phyloP scores from a whole-genome alignment of 2,329 filamentous ascomycete species.

The Fusarium odoratissimum region DNA sequence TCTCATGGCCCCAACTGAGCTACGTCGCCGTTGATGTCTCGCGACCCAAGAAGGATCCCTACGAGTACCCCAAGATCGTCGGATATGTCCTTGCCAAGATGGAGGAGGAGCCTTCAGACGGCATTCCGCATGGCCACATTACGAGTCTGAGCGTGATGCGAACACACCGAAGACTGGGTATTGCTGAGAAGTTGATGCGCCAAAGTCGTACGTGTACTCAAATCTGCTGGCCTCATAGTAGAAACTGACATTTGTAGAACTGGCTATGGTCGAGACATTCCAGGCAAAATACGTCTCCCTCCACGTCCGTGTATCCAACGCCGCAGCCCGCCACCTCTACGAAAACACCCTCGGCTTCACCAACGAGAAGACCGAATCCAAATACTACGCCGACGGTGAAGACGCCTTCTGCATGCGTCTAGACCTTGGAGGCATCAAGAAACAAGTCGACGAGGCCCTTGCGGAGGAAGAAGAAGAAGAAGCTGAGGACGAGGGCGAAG shows the following conservation, averaged over 20 bases:
- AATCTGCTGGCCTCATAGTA: no score
- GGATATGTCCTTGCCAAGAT: slow-evolving; percentile 99
- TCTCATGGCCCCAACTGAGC: slow-evolving; percentile 97
- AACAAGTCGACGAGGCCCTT: slow-evolving; percentile 55
- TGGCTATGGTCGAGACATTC: slow-evolving; percentile 97
- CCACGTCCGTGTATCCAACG: slow-evolving; percentile 95
- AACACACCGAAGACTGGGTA: slow-evolving; percentile 88
- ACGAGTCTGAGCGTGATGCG: slow-evolving; percentile 96
- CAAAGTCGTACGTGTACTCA: slow-evolving; percentile 79
- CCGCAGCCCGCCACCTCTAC: slow-evolving; percentile 91
- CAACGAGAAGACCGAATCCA: slow-evolving; percentile 85
- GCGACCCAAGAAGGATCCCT: slow-evolving; percentile 78
- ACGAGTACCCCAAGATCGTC: slow-evolving; percentile 96
- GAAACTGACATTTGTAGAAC: slow-evolving; percentile 64
- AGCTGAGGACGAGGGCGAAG: slow-evolving; percentile 73
- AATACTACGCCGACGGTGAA: slow-evolving; percentile 98
- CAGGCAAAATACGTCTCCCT: slow-evolving; percentile 92
- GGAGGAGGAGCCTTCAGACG: slow-evolving; percentile 96
- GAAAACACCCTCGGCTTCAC: slow-evolving; percentile 90
- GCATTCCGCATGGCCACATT: slow-evolving; percentile 94
- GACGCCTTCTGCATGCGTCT: slow-evolving; percentile 96
- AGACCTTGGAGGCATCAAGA: slow-evolving; percentile 74
- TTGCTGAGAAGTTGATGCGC: slow-evolving; percentile 97
- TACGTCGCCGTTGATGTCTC: slow-evolving; percentile 96
- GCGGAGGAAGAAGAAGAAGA: slow-evolving; percentile 58